phyloP scores from a whole-genome alignment of 2,329 filamentous ascomycete species.

The Ophiocordyceps camponoti-saundersi region DNA sequence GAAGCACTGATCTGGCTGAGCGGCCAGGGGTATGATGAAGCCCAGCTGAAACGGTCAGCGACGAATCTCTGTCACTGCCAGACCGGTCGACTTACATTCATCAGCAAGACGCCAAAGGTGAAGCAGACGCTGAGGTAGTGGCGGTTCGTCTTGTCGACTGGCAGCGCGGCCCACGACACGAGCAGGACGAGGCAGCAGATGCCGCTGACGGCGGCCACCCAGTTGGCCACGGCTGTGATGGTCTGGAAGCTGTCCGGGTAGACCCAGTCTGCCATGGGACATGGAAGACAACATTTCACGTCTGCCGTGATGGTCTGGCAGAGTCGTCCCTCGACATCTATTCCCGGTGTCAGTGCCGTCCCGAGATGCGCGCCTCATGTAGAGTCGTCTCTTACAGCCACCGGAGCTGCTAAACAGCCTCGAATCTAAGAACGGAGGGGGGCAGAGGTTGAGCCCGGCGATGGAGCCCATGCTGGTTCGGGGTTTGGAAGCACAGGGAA shows the following conservation, averaged over 20 bases:
- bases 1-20: slow-evolving; percentile 65
- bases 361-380: too few species aligned
- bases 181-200: slow-evolving; percentile 60
- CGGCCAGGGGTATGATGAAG: slow-evolving; percentile 75
- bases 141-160: slow-evolving; percentile 74
- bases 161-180: slow-evolving; percentile 61
- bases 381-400: slow-evolving; percentile 39
- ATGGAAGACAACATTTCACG: slow-evolving; percentile 70
- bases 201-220: slow-evolving; percentile 62
- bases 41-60: slow-evolving; percentile 43
- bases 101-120: slow-evolving; percentile 54
- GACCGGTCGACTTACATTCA: slow-evolving; percentile 46
- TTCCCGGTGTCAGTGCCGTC: slow-evolving; percentile 2
- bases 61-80: neutral
- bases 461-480: slow-evolving; percentile 11
- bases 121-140: slow-evolving; percentile 90
- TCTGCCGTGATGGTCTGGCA: slow-evolving; percentile 30
- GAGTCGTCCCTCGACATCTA: slow-evolving; percentile 39
- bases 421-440: slow-evolving; percentile 51
- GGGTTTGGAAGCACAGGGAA: neutral
- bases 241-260: slow-evolving; percentile 42
- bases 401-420: slow-evolving; percentile 37
- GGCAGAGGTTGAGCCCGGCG: slow-evolving; percentile 35
- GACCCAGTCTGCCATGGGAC: slow-evolving; percentile 67
- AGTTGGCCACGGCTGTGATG: slow-evolving; percentile 54